Base-by-base conservation (phyloP, 2,329 filamentous ascomycete genomes). In the Nigrospora oryzae region DNA sequence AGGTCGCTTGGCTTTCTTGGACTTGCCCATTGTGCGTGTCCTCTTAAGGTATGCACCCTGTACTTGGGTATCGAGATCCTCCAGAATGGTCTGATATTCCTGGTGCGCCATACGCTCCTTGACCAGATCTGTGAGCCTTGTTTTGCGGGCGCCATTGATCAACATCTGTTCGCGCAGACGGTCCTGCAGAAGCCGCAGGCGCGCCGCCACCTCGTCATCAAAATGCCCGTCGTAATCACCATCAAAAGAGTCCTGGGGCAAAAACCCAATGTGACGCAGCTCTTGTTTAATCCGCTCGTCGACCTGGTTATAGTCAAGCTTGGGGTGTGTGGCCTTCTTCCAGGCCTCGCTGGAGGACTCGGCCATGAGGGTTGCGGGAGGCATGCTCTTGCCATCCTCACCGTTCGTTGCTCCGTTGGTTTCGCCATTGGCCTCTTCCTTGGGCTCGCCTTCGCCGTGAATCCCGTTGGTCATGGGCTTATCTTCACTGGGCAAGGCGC, bases 1-100 rank as follows among this genome's bases (percentile, higher is more conserved):
- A 2, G 81, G 83, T 5, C 84, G 73, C 61, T 94, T 91, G 46
- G 89, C 84, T 68, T 95, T 95, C 65, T 94, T 94, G 64, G 82
- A 89, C 70, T 97, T 94, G 62, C 90, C 88, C 67, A 97, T 84
- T 1, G 89, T 95, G 39, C 93, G 83, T 28, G 91, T 97, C 19
- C 93, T 86, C 69, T 98, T 98, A 38, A 95, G 81, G 60, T 97
- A 98, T 4, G 93, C 91, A 42, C 88, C 84, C 60, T 97, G 90
- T 36, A 97, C 89, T 62, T 97, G 93, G 36, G 83, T 82, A 70
- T 98, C 93, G 17, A 98, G 81, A 62, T 98, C 93, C 61, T 98
- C 93, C 42, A 94, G 84, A 55, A 98, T 98, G 45, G 89, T 96
- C 63, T 84, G 86, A 70, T 95, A 98, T 63, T 98, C 93, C 61